Conservation (phyloP, 805 yeast genomes). For the Saturnispora ahearnii region DNA sequence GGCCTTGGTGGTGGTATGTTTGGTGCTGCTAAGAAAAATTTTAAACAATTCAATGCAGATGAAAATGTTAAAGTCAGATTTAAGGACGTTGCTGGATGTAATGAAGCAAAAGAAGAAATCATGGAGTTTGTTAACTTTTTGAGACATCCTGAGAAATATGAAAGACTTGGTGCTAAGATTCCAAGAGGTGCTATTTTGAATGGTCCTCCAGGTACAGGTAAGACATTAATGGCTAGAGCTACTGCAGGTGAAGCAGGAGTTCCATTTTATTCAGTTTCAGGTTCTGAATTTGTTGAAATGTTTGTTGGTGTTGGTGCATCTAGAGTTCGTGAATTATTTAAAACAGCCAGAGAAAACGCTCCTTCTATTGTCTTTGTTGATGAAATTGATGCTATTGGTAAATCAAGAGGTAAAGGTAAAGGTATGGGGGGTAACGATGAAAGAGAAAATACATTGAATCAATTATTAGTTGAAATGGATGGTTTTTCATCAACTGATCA, state of each 20-base stretch:
- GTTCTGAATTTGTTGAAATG: conserved; percentile 96
- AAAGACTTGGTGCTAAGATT: conserved; percentile 82
- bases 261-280: conserved; percentile 84
- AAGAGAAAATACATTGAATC: conserved; percentile 88
- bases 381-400: conserved; percentile 95
- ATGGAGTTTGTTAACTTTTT: conserved; percentile 91
- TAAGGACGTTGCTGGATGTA: conserved; percentile 90
- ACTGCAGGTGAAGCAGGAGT: conserved; percentile 97
- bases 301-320: conserved; percentile 96
- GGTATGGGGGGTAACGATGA: conserved; percentile 84
- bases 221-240: conserved; percentile 84
- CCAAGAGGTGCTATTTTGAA: conserved; percentile 92
- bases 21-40: conserved; percentile 72
- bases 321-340: conserved; percentile 85
- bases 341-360: conserved; percentile 81
- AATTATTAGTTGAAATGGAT: conserved; percentile 90
- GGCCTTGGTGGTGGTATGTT: conserved; percentile 52
- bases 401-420: conserved; percentile 63
- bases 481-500: conserved; percentile 85
- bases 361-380: conserved; percentile 89
- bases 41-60: conserved; percentile 75
- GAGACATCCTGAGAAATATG: conserved; percentile 78
- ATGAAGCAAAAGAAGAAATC: conserved; percentile 89
- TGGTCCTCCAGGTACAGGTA: conserved; percentile 98
- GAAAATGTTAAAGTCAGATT: conserved; percentile 75